Percentiles rank a stretch among this genome's conserved stretches.
Evolutionary conservation across 2,329 filamentous ascomycete species (phyloP).

Genomic region (Dendrostoma leiphaemia): DNA sequence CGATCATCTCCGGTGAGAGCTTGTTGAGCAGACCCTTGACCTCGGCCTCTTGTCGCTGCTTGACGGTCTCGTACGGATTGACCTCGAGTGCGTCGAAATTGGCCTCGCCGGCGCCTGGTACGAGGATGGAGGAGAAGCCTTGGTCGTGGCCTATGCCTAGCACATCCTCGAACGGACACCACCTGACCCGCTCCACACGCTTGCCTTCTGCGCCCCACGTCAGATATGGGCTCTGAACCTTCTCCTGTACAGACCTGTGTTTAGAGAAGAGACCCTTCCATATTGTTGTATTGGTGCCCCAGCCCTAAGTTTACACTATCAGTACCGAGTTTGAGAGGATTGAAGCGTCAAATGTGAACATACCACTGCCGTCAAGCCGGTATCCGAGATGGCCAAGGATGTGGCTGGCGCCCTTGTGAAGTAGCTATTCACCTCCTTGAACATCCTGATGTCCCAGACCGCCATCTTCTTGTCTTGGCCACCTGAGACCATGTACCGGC

Average conservation of each 20-base stretch:
- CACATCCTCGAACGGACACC: slow-evolving; percentile 95
- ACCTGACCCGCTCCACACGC: slow-evolving; percentile 75
- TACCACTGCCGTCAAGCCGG: slow-evolving; percentile 74
- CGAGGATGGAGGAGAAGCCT: slow-evolving; percentile 85
- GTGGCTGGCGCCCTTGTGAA: slow-evolving; percentile 79
- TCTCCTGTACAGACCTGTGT: slow-evolving; percentile 66
- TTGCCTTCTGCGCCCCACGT: slow-evolving; percentile 85
- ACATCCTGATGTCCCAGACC: slow-evolving; percentile 95
- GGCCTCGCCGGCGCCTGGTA: slow-evolving; percentile 93
- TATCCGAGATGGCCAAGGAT: slow-evolving; percentile 84
- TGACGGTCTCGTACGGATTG: slow-evolving; percentile 92
- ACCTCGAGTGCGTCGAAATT: slow-evolving; percentile 93
- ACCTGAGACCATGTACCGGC: slow-evolving; percentile 91
- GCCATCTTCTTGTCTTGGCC: slow-evolving; percentile 89
- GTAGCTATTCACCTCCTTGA: slow-evolving; percentile 89
- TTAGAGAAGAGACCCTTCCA: slow-evolving; percentile 90
- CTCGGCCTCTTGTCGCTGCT: slow-evolving; percentile 90
- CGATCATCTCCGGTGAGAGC: slow-evolving; percentile 95
- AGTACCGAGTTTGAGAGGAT: no score
- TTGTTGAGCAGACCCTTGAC: slow-evolving; percentile 91
- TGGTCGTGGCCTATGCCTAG: slow-evolving; percentile 80
- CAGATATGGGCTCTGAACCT: slow-evolving; percentile 88
- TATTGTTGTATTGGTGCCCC: slow-evolving; percentile 83
- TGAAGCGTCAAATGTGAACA: not conserved
- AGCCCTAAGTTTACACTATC: slow-evolving; percentile 46